Evolutionary conservation across 1,139 yeast genomes (phyloP).

Genomic region (Saccharomyces hybrid): DNA sequence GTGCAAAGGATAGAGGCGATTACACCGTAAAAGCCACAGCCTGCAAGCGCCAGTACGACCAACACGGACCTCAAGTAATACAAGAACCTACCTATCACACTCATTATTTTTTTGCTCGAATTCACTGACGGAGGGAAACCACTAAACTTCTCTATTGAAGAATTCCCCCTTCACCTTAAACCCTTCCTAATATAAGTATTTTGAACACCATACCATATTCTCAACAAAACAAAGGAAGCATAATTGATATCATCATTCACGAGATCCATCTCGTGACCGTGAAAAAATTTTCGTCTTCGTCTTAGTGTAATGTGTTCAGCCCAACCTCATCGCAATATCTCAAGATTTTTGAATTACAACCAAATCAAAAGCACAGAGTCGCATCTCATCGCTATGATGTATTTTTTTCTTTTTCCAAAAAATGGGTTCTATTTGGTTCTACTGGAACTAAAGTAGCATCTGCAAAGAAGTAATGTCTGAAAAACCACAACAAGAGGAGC

Average conservation of each 20-base stretch:
- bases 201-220: not conserved
- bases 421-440: not conserved
- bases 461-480: not conserved
- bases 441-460: not conserved
- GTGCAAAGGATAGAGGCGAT: slow-evolving; percentile 62
- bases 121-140: not conserved
- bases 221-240: not conserved
- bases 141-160: not conserved
- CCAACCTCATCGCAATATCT: not conserved
- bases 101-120: slow-evolving; percentile 2
- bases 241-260: not conserved
- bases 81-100: slow-evolving; percentile 30
- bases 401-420: not conserved
- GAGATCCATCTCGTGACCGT: not conserved
- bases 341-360: not conserved
- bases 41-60: slow-evolving; percentile 46
- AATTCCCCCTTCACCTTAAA: not conserved
- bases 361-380: not conserved
- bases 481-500: slow-evolving; percentile 7
- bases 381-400: not conserved
- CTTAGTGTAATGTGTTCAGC: not conserved
- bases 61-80: slow-evolving; percentile 50
- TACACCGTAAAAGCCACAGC: slow-evolving; percentile 70
- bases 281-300: not conserved
- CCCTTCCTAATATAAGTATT: not conserved